These are phyloP conservation scores for Schwanniomyces yamadae DNA, from an alignment of 805 yeast genomes.

Conservation along the genomic window DNA sequence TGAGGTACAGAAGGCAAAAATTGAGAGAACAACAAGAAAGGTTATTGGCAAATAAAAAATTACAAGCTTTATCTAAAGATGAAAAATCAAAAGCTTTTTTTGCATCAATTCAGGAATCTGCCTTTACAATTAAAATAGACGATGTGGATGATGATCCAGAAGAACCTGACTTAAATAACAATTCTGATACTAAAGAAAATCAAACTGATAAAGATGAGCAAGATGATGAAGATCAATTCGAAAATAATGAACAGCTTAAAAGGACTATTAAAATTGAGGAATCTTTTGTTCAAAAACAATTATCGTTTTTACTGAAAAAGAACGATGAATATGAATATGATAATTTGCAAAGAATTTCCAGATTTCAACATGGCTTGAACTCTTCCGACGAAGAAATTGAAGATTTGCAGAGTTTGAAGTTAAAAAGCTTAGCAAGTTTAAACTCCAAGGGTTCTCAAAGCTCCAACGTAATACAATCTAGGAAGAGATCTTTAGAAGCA, in stretches of 20 bases:
- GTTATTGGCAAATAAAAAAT: slow-evolving; percentile 45
- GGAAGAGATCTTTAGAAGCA: slow-evolving; percentile 10
- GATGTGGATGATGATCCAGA: slow-evolving; percentile 24
- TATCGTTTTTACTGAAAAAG: slow-evolving; percentile 48
- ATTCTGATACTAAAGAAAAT: slow-evolving; percentile 6
- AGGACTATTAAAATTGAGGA: slow-evolving; percentile 44
- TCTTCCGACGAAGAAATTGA: slow-evolving; percentile 40
- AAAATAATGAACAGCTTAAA: slow-evolving; percentile 23
- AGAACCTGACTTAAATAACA: slow-evolving; percentile 18
- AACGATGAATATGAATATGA: slow-evolving; percentile 35
- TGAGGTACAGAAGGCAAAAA: slow-evolving; percentile 45
- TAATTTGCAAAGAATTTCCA: slow-evolving; percentile 28
- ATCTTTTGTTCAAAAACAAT: slow-evolving; percentile 54
- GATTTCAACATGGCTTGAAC: slow-evolving; percentile 35
- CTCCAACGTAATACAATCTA: slow-evolving; percentile 21
- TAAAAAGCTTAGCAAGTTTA: slow-evolving; percentile 35
- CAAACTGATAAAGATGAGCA: slow-evolving; percentile 12
- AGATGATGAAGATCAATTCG: slow-evolving; percentile 16
- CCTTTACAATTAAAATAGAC: slow-evolving; percentile 23
- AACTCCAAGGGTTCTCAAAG: slow-evolving; percentile 19
- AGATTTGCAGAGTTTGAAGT: slow-evolving; percentile 48
- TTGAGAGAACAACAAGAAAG: slow-evolving; percentile 48
- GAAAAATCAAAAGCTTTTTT: slow-evolving; percentile 67
- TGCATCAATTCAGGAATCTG: slow-evolving; percentile 56
- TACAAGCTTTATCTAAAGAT: slow-evolving; percentile 45